phyloP scores from a whole-genome alignment of 345 rosid genomes.

The Psidium friedrichsthalianum region DNA sequence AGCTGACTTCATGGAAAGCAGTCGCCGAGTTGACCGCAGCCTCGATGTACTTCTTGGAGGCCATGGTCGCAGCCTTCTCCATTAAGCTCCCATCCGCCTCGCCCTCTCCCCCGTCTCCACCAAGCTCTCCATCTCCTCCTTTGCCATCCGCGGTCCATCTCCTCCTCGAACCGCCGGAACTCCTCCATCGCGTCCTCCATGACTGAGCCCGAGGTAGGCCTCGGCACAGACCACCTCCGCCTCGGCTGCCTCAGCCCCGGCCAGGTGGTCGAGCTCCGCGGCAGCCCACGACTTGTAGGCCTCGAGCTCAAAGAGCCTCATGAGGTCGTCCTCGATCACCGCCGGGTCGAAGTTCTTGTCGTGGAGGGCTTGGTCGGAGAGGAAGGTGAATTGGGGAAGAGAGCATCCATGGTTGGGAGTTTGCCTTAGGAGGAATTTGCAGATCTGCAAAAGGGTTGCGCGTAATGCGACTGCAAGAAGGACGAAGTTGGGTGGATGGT shows the following conservation, averaged over 20 bases:
- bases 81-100: slow-evolving; percentile 33
- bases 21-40: slow-evolving; percentile 74
- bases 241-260: slow-evolving; percentile 39
- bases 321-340: slow-evolving; percentile 61
- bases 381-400: slow-evolving; percentile 64
- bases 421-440: not conserved
- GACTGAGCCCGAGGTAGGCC: slow-evolving; percentile 45
- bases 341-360: slow-evolving; percentile 75
- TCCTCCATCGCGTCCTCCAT: slow-evolving; percentile 82
- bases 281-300: slow-evolving; percentile 84
- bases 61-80: slow-evolving; percentile 54
- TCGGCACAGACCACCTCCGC: slow-evolving; percentile 38
- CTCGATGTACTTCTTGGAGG: slow-evolving; percentile 61
- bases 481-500: not conserved
- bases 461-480: too few species aligned
- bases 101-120: slow-evolving; percentile 53
- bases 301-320: slow-evolving; percentile 76
- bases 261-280: slow-evolving; percentile 32
- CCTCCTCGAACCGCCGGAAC: slow-evolving; percentile 51
- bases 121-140: slow-evolving; percentile 25
- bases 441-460: not conserved
- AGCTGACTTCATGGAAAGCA: slow-evolving; percentile 71
- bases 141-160: slow-evolving; percentile 50
- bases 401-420: slow-evolving; percentile 43
- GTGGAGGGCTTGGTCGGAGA: slow-evolving; percentile 53